A percentile compares a stretch with the other conserved stretches of the same genome.
These are phyloP conservation scores for Kodamaea sp. DNA, from an alignment of 1,139 yeast species.

Conservation along the genomic window DNA sequence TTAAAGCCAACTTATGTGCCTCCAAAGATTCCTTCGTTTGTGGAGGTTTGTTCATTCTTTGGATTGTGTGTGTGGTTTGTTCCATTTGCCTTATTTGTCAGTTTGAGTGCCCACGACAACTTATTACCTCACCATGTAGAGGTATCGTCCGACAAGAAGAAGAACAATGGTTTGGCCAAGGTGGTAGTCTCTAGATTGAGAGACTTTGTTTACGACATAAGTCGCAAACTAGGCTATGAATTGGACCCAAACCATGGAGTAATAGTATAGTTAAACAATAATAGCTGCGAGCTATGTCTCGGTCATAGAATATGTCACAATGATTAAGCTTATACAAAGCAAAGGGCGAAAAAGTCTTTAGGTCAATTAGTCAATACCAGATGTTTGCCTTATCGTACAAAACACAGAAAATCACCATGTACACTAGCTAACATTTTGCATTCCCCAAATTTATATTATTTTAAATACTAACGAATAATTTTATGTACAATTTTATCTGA, in stretches of 20 bases:
- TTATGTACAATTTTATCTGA: no score
- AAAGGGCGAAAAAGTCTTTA: neutral
- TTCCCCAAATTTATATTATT: no score
- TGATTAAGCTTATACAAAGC: neutral
- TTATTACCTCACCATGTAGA: slow-evolving; percentile 65
- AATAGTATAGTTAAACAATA: slow-evolving; percentile 29
- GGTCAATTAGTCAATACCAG: no score
- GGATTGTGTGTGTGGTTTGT: slow-evolving; percentile 93
- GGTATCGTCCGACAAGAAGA: slow-evolving; percentile 28
- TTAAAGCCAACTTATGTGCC: slow-evolving; percentile 59
- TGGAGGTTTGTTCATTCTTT: slow-evolving; percentile 91
- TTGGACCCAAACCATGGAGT: slow-evolving; percentile 60
- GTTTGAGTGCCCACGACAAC: slow-evolving; percentile 90
- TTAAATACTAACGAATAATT: no score
- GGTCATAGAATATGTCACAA: no score
- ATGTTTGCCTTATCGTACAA: no score
- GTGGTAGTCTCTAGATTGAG: slow-evolving; percentile 58
- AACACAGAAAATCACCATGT: no score
- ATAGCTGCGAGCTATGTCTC: neutral
- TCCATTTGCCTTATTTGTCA: slow-evolving; percentile 90
- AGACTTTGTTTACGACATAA: slow-evolving; percentile 48
- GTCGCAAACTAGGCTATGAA: slow-evolving; percentile 62
- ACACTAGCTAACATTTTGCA: no score
- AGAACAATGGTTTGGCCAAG: slow-evolving; percentile 58
- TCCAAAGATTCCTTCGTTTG: slow-evolving; percentile 75